Conservation (phyloP, 768 basidiomycete species). For the Paxillus rubicundulus region DNA sequence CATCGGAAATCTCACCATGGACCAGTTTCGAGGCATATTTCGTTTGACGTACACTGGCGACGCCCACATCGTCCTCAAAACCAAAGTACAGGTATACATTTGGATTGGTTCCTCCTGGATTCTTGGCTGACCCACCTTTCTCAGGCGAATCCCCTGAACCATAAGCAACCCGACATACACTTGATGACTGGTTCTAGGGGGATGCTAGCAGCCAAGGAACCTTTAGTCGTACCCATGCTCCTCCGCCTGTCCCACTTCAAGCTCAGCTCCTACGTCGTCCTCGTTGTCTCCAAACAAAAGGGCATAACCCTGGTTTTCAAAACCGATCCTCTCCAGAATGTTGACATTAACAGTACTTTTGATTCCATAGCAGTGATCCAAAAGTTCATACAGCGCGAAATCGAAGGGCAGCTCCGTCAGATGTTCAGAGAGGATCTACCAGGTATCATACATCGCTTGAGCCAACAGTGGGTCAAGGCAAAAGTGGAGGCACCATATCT, state of each 20-base stretch:
- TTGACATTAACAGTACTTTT: conserved; percentile 96
- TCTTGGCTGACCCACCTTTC: conserved; percentile 3
- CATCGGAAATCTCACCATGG: conserved; percentile 93
- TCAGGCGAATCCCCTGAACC: conserved; percentile 92
- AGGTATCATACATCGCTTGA: conserved; percentile 92
- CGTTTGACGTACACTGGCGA: conserved; percentile 93
- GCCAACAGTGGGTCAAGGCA: conserved; percentile 93
- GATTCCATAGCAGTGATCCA: conserved; percentile 98
- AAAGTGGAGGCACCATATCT: conserved; percentile 93
- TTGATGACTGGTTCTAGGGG: conserved; percentile 79
- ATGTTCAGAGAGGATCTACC: conserved; percentile 98
- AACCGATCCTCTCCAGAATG: conserved; percentile 96
- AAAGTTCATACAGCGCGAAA: conserved; percentile 96
- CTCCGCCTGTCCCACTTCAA: conserved; percentile 94
- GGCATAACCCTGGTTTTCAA: conserved; percentile 99
- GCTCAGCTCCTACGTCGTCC: conserved; percentile 92
- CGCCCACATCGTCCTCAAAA: conserved; percentile 81
- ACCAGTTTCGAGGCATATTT: conserved; percentile 97
- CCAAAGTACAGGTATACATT: conserved; percentile 81
- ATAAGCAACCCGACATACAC: conserved; percentile 88
- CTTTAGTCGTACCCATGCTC: conserved; percentile 97
- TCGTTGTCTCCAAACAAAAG: conserved; percentile 96
- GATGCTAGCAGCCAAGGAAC: conserved; percentile 92
- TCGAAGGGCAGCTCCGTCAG: conserved; percentile 93
- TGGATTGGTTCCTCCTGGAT: neutral